Base-by-base conservation (phyloP, 345 rosid genomes). In the Ricinus communis region DNA sequence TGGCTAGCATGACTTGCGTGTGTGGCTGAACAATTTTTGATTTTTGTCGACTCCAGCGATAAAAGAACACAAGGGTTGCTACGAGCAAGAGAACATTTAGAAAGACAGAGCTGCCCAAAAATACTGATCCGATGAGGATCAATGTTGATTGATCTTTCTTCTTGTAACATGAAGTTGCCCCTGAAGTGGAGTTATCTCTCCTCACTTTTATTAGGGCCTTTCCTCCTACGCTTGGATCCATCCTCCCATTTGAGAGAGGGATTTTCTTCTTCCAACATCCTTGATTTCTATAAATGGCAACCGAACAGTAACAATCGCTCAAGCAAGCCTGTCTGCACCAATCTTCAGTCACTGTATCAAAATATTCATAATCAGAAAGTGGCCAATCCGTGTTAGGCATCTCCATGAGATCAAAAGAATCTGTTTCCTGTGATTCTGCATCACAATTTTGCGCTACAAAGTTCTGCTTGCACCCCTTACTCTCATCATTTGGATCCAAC, bases 251-350 rank as follows among this genome's bases (percentile, higher is more conserved):
- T 1, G 84, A 76, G 12, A 86, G 63, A 5, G 90, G 88, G 49
- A 38, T 56, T 71, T 49, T 85, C 85, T 87, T 86, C 80, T 87
- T 90, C 86, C 81, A 80, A 46, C 90, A 84, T 0, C 40, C 15
- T 7, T 74, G 67, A 0, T 22, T 13, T 63, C 73, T 73, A 13
- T 52, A 76, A 55, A 77, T 69, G 15, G 85, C 88, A 25, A 79
- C 85, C 16, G 71, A 87, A 38, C 94, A 91, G n/a, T 80, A 77
- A 68, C 92, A 88, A 66, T 83, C 93, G 11, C 2, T 52, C 77
- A 87, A 63, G 77, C 89, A 91, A 60, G 74, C 69, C 31, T 36
- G 52, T 49, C 80, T 73, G 81, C 88, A 88, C 66, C 74, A 71
- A 40, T 83, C 85, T 77, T 80, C 82, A 2, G 61, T 46, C 24